Evolutionary conservation across 371 early-diverging fungal genomes (phyloP).

Genomic region (Parasitella parasitica): DNA sequence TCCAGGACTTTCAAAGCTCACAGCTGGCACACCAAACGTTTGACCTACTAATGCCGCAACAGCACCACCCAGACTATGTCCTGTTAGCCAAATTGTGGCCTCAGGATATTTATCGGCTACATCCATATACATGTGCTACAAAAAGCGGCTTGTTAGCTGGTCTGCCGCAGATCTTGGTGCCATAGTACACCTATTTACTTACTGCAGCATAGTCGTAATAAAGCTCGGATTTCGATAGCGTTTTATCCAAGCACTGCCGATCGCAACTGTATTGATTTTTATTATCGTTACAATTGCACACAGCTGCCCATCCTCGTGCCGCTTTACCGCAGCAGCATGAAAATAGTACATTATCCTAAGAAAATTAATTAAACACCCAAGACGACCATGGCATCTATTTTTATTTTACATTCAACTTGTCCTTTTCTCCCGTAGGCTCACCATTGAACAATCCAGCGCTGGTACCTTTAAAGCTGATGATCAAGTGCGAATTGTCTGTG

Average conservation of each 20-base stretch:
- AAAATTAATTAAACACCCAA: too few relatives aligned
- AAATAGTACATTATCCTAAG: conserved; percentile 92
- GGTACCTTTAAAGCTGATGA: conserved; percentile 94
- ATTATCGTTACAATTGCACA: conserved; percentile 78
- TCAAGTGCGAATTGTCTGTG: conserved; percentile 62
- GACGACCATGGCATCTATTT: too few relatives aligned
- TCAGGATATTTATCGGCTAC: conserved; percentile 66
- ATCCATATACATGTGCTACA: conserved; percentile 43
- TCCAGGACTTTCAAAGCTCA: conserved; percentile 90
- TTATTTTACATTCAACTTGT: conserved; percentile 85
- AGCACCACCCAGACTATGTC: conserved; percentile 94
- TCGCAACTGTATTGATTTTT: conserved; percentile 62
- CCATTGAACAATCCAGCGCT: conserved; percentile 72
- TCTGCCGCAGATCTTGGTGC: background rate
- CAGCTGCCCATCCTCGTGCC: conserved; percentile 78
- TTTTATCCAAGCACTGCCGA: conserved; percentile 61
- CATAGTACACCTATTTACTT: conserved; percentile 6
- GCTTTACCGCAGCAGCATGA: conserved; percentile 97
- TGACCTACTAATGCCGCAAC: conserved; percentile 80
- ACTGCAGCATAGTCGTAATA: conserved; percentile 86
- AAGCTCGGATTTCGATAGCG: conserved; percentile 58
- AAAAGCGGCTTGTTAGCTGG: background rate
- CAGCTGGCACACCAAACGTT: conserved; percentile 84
- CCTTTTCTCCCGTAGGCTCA: conserved; percentile 77
- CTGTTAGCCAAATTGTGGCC: conserved; percentile 83